Percentiles rank a stretch among this genome's conserved stretches.
Conservation (phyloP, 495 filamentous ascomycete species). For the Arthonia radiata region DNA sequence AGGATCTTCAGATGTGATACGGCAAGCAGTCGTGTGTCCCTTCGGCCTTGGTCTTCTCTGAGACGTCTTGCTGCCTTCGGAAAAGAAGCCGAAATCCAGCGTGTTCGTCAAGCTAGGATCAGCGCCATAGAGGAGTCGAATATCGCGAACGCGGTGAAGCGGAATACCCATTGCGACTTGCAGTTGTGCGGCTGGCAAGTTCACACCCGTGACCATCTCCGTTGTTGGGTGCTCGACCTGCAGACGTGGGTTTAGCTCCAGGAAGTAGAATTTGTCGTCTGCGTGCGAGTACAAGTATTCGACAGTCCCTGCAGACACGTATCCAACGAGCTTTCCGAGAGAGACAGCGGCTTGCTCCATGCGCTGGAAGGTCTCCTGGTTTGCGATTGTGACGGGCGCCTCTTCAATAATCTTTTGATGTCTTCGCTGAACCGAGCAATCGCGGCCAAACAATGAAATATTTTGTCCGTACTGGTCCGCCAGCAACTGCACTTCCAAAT, state of each 20-base stretch:
- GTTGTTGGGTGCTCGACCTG: slow-evolving; percentile 99
- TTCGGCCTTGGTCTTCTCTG: slow-evolving; percentile 81
- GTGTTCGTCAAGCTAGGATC: slow-evolving; percentile 65
- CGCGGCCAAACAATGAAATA: slow-evolving; percentile 92
- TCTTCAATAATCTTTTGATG: slow-evolving; percentile 99
- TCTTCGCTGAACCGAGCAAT: slow-evolving; percentile 94
- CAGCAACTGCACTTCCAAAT: slow-evolving; percentile 91
- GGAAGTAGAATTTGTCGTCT: slow-evolving; percentile 98
- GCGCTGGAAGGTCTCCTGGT: slow-evolving; percentile 59
- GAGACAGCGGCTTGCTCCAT: slow-evolving; percentile 97
- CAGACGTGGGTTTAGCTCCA: slow-evolving; percentile 91
- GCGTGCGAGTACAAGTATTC: slow-evolving; percentile 98
- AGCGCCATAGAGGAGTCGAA: slow-evolving; percentile 84
- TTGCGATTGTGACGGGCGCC: slow-evolving; percentile 89
- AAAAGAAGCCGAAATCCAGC: slow-evolving; percentile 93
- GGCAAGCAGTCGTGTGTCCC: slow-evolving; percentile 91
- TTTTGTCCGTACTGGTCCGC: slow-evolving; percentile 99
- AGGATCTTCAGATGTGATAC: slow-evolving; percentile 98
- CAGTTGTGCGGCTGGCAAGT: slow-evolving; percentile 87
- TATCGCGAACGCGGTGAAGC: slow-evolving; percentile 83
- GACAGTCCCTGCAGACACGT: slow-evolving; percentile 95
- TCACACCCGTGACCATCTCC: slow-evolving; percentile 97
- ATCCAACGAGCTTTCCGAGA: slow-evolving; percentile 79
- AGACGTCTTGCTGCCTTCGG: slow-evolving; percentile 53
- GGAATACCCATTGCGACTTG: slow-evolving; percentile 98